These are phyloP conservation scores for Rubia tinctorum DNA, from an alignment of 305 asterid genomes.

Conservation along the genomic window DNA sequence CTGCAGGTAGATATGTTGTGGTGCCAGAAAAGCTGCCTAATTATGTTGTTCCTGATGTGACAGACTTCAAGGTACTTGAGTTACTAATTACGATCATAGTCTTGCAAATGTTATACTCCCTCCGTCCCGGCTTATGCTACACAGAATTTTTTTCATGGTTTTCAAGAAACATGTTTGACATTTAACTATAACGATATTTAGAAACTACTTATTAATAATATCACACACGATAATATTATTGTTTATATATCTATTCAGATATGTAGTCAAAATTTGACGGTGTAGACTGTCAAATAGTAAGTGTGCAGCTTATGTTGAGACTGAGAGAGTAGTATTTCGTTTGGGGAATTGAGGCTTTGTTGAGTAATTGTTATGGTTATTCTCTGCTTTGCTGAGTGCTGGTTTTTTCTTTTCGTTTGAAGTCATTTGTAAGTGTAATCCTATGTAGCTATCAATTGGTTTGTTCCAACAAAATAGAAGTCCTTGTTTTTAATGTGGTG, in stretches of 20 bases:
- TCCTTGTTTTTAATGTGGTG: too few relatives aligned
- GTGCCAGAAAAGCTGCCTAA: slow-evolving; percentile 79
- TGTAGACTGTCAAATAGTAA: too few relatives aligned
- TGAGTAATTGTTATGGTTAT: background rate
- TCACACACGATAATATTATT: too few relatives aligned
- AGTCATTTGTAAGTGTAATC: background rate
- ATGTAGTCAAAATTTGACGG: too few relatives aligned
- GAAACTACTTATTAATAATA: too few relatives aligned
- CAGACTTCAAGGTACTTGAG: slow-evolving; percentile 65
- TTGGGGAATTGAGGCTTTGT: background rate
- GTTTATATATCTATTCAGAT: too few relatives aligned
- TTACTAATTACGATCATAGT: background rate
- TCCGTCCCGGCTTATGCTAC: too few relatives aligned
- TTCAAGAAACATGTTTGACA: too few relatives aligned
- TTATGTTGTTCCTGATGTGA: slow-evolving; percentile 77
- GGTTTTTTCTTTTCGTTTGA: background rate
- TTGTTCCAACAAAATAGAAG: background rate
- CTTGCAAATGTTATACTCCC: background rate
- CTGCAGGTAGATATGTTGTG: slow-evolving; percentile 77
- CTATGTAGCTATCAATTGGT: background rate
- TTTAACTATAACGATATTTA: too few relatives aligned
- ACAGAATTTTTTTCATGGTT: too few relatives aligned
- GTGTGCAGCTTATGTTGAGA: too few relatives aligned
- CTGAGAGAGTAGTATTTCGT: too few relatives aligned
- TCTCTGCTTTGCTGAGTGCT: background rate